Base-by-base conservation (phyloP, 2,329 filamentous ascomycete species). In the Mycosphaerella arachidis region DNA sequence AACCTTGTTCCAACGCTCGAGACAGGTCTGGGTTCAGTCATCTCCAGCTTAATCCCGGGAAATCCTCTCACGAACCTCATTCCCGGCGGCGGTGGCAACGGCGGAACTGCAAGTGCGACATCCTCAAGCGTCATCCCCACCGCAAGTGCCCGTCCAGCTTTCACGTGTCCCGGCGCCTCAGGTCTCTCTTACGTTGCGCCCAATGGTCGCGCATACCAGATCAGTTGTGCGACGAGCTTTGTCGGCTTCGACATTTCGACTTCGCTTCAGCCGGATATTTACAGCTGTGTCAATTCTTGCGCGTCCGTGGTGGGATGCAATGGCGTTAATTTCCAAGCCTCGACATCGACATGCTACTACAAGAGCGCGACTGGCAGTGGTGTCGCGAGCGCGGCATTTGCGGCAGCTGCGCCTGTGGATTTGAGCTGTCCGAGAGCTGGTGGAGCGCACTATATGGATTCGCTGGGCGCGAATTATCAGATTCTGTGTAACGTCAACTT, bases 401-500 rank as follows among this genome's bases (percentile, higher is more conserved):
- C 60, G 27, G 64, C 63, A 3, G 66, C 66, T 0, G 57, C 55
- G 9, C 57, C 64, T 0, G 57, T 66, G 12, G 65, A 70, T 43
- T 50, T 70, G 2, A 57, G 54, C 3, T 71, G 70, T 53, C 67
- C 68, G 1, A 58, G 58, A 20, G 70, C 61, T 2, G 63, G 70
- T 33, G 63, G 63, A 1, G 57, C 58, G 6, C 52, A 55, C 6
- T 67, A 67, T 50, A 53, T 68, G 16, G 70, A 71, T 59, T 52
- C 56, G 27, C 58, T 55, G 3, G 70, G 68, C 24, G 59, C 60
- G 9, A 60, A 63, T 8, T 71, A 71, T 57, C 61, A 71, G 51
- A 65, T 71, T 6, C 55, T 67, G 27, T 71, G 70, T 55, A 64
- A 69, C 40, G 58, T 63, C 7, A 65, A 58, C 8, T 70, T 66